Conservation (phyloP, 1,284 basidiomycete genomes). For the Boletellus sp. region DNA sequence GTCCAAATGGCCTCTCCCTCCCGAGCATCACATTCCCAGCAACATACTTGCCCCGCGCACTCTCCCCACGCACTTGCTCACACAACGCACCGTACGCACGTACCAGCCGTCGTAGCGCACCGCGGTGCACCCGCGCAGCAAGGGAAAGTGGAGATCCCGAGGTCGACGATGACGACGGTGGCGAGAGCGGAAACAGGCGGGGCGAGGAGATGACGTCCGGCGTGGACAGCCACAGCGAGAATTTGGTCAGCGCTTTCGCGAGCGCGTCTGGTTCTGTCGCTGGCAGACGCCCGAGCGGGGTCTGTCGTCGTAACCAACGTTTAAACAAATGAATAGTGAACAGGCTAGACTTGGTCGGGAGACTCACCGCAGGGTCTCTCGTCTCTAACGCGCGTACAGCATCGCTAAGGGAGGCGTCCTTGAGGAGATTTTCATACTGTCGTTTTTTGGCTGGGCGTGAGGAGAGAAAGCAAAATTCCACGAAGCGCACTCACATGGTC, state of each 20-base stretch:
- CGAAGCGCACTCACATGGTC: constrained; percentile 66
- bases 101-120: constrained; percentile 66
- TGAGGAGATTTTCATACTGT: constrained; percentile 71
- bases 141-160: constrained; percentile 29
- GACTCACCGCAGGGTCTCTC: constrained; percentile 52
- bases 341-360: no score
- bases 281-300: constrained; percentile 66
- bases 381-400: constrained; percentile 57
- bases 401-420: constrained; percentile 71
- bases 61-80: constrained; percentile 69
- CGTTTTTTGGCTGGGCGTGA: neutral
- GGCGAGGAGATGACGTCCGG: constrained; percentile 74
- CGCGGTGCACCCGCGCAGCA: constrained; percentile 69
- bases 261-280: constrained; percentile 55
- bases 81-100: constrained; percentile 69
- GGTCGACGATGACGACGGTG: constrained; percentile 38
- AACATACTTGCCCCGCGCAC: constrained; percentile 65
- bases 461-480: neutral
- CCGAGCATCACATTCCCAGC: constrained; percentile 83
- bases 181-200: constrained; percentile 70
- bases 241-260: constrained; percentile 51
- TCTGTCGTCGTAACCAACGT: constrained; percentile 33
- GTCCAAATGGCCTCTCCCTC: constrained; percentile 79
- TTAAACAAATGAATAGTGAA: neutral
- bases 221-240: constrained; percentile 67